phyloP scores from a whole-genome alignment of 202 grass and related monocot species.

The Digitaria exilis region DNA sequence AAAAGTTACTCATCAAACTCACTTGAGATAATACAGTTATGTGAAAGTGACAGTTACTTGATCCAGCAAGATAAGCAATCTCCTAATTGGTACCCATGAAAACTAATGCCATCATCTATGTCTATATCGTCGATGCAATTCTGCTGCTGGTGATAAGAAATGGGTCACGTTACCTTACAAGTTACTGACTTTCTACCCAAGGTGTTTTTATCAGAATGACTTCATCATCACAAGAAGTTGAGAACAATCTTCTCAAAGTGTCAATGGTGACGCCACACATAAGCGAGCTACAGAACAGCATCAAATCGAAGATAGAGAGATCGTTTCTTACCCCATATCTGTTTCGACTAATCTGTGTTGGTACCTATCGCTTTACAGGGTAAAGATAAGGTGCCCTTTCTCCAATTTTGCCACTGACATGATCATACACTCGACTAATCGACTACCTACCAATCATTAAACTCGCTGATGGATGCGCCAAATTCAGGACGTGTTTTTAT shows the following conservation, averaged over 20 bases:
- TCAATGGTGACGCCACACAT: neutral
- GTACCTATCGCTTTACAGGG: neutral
- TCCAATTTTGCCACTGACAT: neutral
- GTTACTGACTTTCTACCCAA: neutral
- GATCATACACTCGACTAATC: neutral
- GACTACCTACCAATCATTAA: neutral
- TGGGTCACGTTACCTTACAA: neutral
- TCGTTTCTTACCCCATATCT: neutral
- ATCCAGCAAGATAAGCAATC: neutral
- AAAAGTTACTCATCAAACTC: neutral
- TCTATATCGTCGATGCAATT: neutral
- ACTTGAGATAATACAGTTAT: neutral
- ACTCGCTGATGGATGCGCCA: neutral
- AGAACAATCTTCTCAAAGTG: neutral
- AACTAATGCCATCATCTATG: neutral
- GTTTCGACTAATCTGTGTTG: neutral
- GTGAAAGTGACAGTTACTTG: neutral
- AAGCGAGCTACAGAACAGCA: neutral
- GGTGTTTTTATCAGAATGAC: neutral
- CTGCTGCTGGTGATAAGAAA: neutral
- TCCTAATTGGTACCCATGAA: too few relatives aligned
- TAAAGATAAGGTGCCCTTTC: neutral
- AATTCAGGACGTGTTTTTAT: neutral
- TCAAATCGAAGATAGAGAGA: neutral
- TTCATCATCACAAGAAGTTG: neutral